Base-by-base conservation (phyloP, 2,329 filamentous ascomycete genomes). In the Nothophoma quercina region DNA sequence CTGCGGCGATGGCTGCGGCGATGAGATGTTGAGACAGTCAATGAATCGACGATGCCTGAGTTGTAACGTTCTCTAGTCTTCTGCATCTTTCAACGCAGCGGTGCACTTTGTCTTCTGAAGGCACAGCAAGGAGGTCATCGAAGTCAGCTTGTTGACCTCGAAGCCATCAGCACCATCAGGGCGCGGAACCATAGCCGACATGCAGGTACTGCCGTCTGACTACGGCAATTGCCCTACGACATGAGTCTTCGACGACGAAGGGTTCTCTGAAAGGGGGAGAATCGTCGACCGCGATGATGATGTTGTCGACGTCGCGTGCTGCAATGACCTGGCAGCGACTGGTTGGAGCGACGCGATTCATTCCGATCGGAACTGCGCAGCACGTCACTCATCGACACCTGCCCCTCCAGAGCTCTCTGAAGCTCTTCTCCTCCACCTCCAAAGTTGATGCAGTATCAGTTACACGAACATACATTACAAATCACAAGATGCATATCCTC, bases 401-500 rank as follows among this genome's bases (percentile, higher is more conserved):
- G 59, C 59, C 58, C 62, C 59, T 58, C 58, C 46, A 46, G 45
- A 30, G 18, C 10, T 38, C 42, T 47, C 41, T 45, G 23, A 39
- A 45, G 35, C 36, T 56, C 40, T 44, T 44, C 34, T 9, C 51
- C 26, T 33, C 47, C 44, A 48, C 53, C 23, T 29, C 44, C 10
- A 40, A n/a, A 12, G 18, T 18, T 22, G 28, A 23, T 9, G 21
- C 47, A 55, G 38, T 39, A 26, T 51, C 51, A 58, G 48, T 50
- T 38, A 41, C 26, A n/a, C 29, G 9, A 18, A 23, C 21, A 28
- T 15, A 23, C 16, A n/a, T 8, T 19, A 23, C 16, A 38, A 30
- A 39, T 21, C 9, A 16, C 45, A 68, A 55, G 16, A 75, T 76
- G 72, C n/a, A n/a, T n/a, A n/a, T n/a, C n/a, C n/a, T n/a, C n/a